Base-by-base conservation (phyloP, 257 asterid genomes). In the Avicennia marina region DNA sequence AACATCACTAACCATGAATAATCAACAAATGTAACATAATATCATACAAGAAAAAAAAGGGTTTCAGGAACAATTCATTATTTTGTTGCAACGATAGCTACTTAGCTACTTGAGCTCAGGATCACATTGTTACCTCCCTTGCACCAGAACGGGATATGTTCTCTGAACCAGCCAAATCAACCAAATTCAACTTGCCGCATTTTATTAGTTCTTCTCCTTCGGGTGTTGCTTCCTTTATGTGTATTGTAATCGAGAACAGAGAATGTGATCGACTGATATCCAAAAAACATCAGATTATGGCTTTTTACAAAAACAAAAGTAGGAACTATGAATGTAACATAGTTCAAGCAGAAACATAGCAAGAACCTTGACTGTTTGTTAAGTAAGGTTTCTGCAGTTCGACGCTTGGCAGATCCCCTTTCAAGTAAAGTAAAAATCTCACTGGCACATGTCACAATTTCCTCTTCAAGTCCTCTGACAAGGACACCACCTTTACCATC, bases 401-500 rank as follows among this genome's bases (percentile, higher is more conserved):
- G 76, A 13, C 95, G 84, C 60, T 87, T 84, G 62, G 94, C 82
- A 49, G 94, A 81, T 1, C 95, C 95, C 62, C 90, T 73, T 56
- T 87, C 95, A 38, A 84, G 86, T 60, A 84, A 63, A 22, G 86
- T 66, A 60, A 76, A 87, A 43, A 87, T 87, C 74, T 84, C 94
- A 72, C 64, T 79, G 3, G 90, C 87, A 77, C 81, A 81, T n/a
- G 88, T 62, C 11, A 84, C 94, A 52, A 87, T 87, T 68, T 87
- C 90, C 69, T 87, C 94, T 54, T 87, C 95, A 2, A 87, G 73
- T 21, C 95, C 95, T 67, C 90, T 75, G 19, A 87, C 90, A 61
- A 87, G 80, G 66, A 84, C 95, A 21, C 95, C 95, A 11, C 95
- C 95, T 64, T 84, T 87, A 3, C 95, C 95, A 63, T 87, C 95